phyloP scores from a whole-genome alignment of 768 basidiomycete genomes.

The Kockovaella imperatae region DNA sequence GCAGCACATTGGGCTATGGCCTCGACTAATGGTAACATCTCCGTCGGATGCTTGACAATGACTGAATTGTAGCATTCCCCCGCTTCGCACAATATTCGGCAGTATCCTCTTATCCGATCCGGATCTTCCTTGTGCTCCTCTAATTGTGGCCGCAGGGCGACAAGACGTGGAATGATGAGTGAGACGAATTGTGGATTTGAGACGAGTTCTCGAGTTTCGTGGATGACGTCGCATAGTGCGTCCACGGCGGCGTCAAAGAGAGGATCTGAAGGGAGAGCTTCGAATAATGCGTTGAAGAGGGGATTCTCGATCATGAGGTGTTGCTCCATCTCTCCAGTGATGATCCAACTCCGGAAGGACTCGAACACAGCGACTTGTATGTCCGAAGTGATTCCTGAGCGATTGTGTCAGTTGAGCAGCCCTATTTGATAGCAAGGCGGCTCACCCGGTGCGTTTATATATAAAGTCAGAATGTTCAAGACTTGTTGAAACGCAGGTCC shows the following conservation, averaged over 20 bases:
- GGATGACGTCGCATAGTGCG: slow-evolving; percentile 85
- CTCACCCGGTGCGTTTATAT: slow-evolving; percentile 78
- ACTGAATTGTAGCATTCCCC: slow-evolving; percentile 91
- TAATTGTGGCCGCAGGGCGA: slow-evolving; percentile 61
- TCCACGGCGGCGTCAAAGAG: slow-evolving; percentile 93
- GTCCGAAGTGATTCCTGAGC: slow-evolving; percentile 64
- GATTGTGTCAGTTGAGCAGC: neutral
- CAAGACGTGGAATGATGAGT: slow-evolving; percentile 75
- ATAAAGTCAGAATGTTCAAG: slow-evolving; percentile 72
- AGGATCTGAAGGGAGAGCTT: slow-evolving; percentile 70
- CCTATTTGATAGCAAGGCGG: slow-evolving; percentile 3
- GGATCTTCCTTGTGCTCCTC: slow-evolving; percentile 56
- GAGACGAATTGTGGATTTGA: slow-evolving; percentile 87
- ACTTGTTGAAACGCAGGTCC: slow-evolving; percentile 54
- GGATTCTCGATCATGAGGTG: slow-evolving; percentile 62
- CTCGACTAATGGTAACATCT: slow-evolving; percentile 90
- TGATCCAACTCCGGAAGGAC: slow-evolving; percentile 79
- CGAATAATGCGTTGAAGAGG: slow-evolving; percentile 72
- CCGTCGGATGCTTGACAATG: slow-evolving; percentile 78
- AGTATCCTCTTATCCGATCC: slow-evolving; percentile 80
- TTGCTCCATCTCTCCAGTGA: slow-evolving; percentile 71
- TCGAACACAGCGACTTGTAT: slow-evolving; percentile 77
- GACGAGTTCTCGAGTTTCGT: slow-evolving; percentile 95
- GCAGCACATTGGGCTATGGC: slow-evolving; percentile 90
- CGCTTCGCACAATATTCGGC: slow-evolving; percentile 90